Conservation (phyloP, 1,284 basidiomycete genomes). For the Agaricales sp. region DNA sequence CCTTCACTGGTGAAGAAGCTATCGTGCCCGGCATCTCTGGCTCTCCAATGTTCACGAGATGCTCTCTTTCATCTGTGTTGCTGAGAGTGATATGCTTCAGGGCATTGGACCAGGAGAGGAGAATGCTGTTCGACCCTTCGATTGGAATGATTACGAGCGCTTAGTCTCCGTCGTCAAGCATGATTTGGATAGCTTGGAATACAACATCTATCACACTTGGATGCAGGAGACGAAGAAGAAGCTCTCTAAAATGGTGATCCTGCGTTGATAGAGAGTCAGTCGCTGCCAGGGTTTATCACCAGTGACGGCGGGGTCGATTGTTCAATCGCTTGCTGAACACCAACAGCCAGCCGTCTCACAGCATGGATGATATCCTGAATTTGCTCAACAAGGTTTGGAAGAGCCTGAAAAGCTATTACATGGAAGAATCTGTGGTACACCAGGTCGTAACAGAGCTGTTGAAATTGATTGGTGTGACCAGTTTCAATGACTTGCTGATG, state of each 20-base stretch:
- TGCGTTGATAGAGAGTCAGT: slow-evolving; percentile 95
- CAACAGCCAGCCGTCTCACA: slow-evolving; percentile 82
- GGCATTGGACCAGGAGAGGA: slow-evolving; percentile 97
- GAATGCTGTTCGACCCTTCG: slow-evolving; percentile 82
- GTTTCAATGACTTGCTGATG: slow-evolving; percentile 99
- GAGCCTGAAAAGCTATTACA: slow-evolving; percentile 96
- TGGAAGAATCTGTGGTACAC: slow-evolving; percentile 96
- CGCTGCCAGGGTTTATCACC: slow-evolving; percentile 95
- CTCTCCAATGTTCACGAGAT: slow-evolving; percentile 99
- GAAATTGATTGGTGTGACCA: slow-evolving; percentile 94
- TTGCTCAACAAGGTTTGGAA: slow-evolving; percentile 98
- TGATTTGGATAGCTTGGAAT: slow-evolving; percentile 96
- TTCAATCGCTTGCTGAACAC: slow-evolving; percentile 90
- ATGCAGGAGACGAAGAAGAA: slow-evolving; percentile 99
- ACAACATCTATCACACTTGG: slow-evolving; percentile 99
- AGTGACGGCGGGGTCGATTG: slow-evolving; percentile 88
- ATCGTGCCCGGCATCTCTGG: slow-evolving; percentile 97
- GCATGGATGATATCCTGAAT: slow-evolving; percentile 98
- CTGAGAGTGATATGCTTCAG: slow-evolving; percentile 96
- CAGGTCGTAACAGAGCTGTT: slow-evolving; percentile 95
- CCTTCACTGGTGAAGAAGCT: slow-evolving; percentile 89
- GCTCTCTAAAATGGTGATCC: slow-evolving; percentile 98
- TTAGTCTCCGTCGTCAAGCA: slow-evolving; percentile 97
- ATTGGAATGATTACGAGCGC: slow-evolving; percentile 96
- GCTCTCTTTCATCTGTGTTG: slow-evolving; percentile 97